Conservation (phyloP, 495 filamentous ascomycete species). For the Aspergillus olivimuriae region DNA sequence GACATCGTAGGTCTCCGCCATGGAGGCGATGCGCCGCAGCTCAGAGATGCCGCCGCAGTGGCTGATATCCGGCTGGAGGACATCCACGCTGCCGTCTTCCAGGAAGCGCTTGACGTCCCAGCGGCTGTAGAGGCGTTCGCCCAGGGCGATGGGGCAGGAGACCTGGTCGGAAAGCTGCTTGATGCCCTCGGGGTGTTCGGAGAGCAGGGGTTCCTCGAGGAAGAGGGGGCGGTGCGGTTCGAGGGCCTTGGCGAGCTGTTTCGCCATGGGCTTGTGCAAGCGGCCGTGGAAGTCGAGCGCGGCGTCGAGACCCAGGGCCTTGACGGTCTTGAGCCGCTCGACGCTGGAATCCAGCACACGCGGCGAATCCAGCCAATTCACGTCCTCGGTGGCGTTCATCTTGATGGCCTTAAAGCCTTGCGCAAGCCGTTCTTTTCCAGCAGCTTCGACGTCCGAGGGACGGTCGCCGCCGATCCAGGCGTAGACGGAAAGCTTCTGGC, state of each 20-base stretch:
- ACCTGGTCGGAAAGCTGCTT: constrained; percentile 57
- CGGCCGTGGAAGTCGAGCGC: constrained; percentile 76
- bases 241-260: constrained; percentile 64
- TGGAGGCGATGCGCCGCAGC: constrained; percentile 60
- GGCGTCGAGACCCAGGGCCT: constrained; percentile 62
- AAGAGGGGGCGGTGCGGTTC: constrained; percentile 71
- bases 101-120: constrained; percentile 75
- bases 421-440: constrained; percentile 54
- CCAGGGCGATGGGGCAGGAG: constrained; percentile 65
- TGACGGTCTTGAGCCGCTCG: constrained; percentile 63
- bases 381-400: constrained; percentile 77
- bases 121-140: constrained; percentile 66
- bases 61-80: constrained; percentile 71
- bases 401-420: constrained; percentile 72
- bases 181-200: constrained; percentile 64
- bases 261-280: constrained; percentile 76
- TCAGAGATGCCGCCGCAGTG: constrained; percentile 76
- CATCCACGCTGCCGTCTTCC: constrained; percentile 61
- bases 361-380: constrained; percentile 75
- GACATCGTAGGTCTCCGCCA: constrained; percentile 75
- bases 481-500: constrained; percentile 67
- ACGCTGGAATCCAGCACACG: constrained; percentile 55
- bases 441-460: constrained; percentile 57
- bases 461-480: constrained; percentile 81
- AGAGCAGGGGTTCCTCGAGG: constrained; percentile 71